These are phyloP conservation scores for Cladosporium sp. DNA, from an alignment of 2,329 filamentous ascomycete species.

Conservation along the genomic window DNA sequence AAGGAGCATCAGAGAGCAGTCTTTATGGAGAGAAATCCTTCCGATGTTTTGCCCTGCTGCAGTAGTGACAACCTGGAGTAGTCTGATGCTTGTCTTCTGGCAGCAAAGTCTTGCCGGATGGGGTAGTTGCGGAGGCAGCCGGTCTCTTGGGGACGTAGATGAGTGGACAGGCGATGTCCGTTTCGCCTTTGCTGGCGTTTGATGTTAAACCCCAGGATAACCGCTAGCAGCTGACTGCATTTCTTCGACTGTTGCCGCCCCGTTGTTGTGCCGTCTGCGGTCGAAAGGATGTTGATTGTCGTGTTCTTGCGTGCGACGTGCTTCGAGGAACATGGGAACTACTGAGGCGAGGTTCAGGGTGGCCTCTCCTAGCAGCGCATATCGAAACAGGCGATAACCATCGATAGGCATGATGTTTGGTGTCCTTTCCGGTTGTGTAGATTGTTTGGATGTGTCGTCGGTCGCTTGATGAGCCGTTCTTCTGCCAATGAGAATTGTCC, in stretches of 20 bases:
- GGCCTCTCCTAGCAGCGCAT: conserved; percentile 25
- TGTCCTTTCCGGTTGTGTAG: too few relatives aligned
- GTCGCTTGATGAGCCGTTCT: too few relatives aligned
- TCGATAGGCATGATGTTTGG: conserved; percentile 7
- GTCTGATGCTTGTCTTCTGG: not conserved
- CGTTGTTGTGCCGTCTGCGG: not conserved
- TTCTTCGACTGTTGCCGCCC: not conserved
- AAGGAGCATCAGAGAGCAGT: not conserved
- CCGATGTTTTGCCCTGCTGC: not conserved
- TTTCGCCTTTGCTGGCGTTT: not conserved
- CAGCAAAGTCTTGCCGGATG: not conserved
- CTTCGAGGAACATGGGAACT: conserved; percentile 20
- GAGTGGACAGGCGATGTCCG: not conserved
- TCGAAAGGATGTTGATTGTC: not conserved
- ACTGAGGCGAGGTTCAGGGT: conserved; percentile 21
- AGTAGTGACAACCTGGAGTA: too few relatives aligned
- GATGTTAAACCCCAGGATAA: not conserved
- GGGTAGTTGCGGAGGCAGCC: not conserved
- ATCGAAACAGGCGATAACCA: conserved; percentile 22
- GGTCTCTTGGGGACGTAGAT: not conserved
- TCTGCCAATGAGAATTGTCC: too few relatives aligned
- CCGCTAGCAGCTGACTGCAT: not conserved
- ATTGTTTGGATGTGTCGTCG: too few relatives aligned
- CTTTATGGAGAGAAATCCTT: conserved; percentile 11
- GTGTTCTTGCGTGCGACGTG: too few relatives aligned